Evolutionary conservation across 129 eudicot species (phyloP), one percentile per base, ranked within the genome.

Genomic region (Chrysanthemum lavandulifolium): DNA sequence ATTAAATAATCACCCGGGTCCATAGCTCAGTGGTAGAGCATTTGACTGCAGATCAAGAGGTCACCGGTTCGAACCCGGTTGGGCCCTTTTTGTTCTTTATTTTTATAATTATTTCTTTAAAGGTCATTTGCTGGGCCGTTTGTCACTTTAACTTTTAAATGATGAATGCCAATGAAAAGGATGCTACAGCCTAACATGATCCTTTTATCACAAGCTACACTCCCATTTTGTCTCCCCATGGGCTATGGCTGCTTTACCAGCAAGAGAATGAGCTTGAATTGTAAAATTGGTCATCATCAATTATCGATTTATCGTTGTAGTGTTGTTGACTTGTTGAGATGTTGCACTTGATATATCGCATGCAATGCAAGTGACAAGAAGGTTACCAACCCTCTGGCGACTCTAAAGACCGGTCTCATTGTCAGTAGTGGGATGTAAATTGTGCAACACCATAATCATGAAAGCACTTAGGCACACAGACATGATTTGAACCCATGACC

Each of bases 31-130:
- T 89, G 88, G 98, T 89, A 92, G 95, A 92, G 96, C 95, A 89
- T 83, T 92, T 79, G 95, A 92, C 90, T 92, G 95, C 95, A 92
- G 98, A 92, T 92, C 95, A 86, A 89, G 84, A 92, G 95, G 96
- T 89, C 98, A 87, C 95, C 92, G 96, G 96, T 92, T 92, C 96
- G 95, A 89, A 92, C 90, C 95, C 96, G 98, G 96, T 89, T 92
- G 96, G 92, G 97, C 98, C 96, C 98, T 93, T 0, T 49, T 50
- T 11, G 16, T 4, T 58, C 10, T 2, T 58, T 19, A 2, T 11
- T 10, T 53, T 53, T n/a, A 14, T 14, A 6, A 4, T 14, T 8
- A 5, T 53, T 16, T 40, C 2, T 7, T 6, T 10, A 40, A 81
- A 92, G 95, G 95, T 89, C 96, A 88, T 90, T 95, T 96, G 96